A percentile compares a stretch with the other conserved stretches of the same genome.
phyloP scores from a whole-genome alignment of 2,329 filamentous ascomycete genomes.

The Oidium heveae region DNA sequence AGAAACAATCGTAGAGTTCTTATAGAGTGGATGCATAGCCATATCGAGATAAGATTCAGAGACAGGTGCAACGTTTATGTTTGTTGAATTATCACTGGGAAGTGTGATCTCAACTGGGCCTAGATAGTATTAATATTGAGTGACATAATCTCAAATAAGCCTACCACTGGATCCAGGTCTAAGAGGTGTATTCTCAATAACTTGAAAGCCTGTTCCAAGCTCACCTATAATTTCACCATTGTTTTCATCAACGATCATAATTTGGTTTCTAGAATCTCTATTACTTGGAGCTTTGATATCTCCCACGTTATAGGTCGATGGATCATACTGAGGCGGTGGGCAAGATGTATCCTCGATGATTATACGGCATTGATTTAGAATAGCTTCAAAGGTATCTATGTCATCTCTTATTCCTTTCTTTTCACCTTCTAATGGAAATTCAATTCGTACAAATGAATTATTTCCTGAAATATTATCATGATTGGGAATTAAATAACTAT shows the following conservation, averaged over 20 bases:
- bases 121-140: slow-evolving; percentile 11
- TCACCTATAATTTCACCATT: slow-evolving; percentile 90
- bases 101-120: slow-evolving; percentile 63
- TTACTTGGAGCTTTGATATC: slow-evolving; percentile 40
- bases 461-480: slow-evolving; percentile 80
- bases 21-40: slow-evolving; percentile 74
- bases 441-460: slow-evolving; percentile 77
- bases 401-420: slow-evolving; percentile 61
- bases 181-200: slow-evolving; percentile 52
- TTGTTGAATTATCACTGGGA: slow-evolving; percentile 37
- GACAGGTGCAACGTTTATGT: slow-evolving; percentile 41
- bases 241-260: slow-evolving; percentile 86
- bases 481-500: slow-evolving; percentile 78
- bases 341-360: slow-evolving; percentile 40
- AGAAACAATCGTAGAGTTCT: slow-evolving; percentile 63
- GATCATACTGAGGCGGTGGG: slow-evolving; percentile 42
- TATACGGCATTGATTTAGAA: slow-evolving; percentile 88
- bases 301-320: slow-evolving; percentile 52
- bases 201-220: slow-evolving; percentile 54
- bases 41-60: slow-evolving; percentile 48
- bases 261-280: slow-evolving; percentile 39
- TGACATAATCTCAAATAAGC: background rate
- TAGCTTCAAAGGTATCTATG: slow-evolving; percentile 89
- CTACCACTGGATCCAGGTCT: slow-evolving; percentile 77
- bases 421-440: slow-evolving; percentile 58